Percentiles rank a stretch among this genome's conserved stretches.
Conservation (phyloP, 2,329 filamentous ascomycete species). For the Fusarium algeriense region DNA sequence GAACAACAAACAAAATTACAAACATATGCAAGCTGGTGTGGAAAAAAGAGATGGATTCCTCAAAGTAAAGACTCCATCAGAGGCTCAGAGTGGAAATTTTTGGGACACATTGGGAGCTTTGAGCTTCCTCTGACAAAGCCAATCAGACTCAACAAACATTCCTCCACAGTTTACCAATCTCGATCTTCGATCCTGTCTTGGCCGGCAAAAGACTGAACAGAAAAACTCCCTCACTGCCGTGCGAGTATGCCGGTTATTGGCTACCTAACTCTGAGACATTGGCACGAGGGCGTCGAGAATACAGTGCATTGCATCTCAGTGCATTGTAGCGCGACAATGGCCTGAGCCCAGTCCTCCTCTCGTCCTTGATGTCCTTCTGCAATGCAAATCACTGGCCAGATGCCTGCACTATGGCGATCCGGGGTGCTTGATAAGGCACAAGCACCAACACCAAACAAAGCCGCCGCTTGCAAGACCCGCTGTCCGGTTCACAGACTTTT, state of each 20-base stretch:
- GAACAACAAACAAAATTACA: background rate
- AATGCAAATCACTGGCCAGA: slow-evolving; percentile 9
- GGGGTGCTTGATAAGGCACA: slow-evolving; percentile 40
- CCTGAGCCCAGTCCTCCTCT: slow-evolving; percentile 6
- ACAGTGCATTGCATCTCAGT: slow-evolving; percentile 4
- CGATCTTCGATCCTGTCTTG: slow-evolving; percentile 37
- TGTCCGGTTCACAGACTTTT: slow-evolving; percentile 23
- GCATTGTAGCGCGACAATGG: slow-evolving; percentile 10
- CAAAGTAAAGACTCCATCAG: slow-evolving; percentile 25
- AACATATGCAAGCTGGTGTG: slow-evolving; percentile 1
- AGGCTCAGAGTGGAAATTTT: slow-evolving; percentile 26
- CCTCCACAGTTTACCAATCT: slow-evolving; percentile 43
- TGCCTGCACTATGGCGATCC: slow-evolving; percentile 45
- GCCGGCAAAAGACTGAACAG: slow-evolving; percentile 16
- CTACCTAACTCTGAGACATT: slow-evolving; percentile 29
- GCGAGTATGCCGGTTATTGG: slow-evolving; percentile 19
- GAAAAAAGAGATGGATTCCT: slow-evolving; percentile 19
- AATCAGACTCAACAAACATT: slow-evolving; percentile 34
- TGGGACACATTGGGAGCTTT: slow-evolving; percentile 32
- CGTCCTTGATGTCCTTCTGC: background rate
- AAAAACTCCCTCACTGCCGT: slow-evolving; percentile 32
- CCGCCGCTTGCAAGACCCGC: slow-evolving; percentile 28
- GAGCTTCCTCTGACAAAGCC: slow-evolving; percentile 39
- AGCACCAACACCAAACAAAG: slow-evolving; percentile 26
- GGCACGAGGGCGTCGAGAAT: slow-evolving; percentile 14